Base-by-base conservation (phyloP, 2,329 filamentous ascomycete species). In the Aureobasidium sp. region DNA sequence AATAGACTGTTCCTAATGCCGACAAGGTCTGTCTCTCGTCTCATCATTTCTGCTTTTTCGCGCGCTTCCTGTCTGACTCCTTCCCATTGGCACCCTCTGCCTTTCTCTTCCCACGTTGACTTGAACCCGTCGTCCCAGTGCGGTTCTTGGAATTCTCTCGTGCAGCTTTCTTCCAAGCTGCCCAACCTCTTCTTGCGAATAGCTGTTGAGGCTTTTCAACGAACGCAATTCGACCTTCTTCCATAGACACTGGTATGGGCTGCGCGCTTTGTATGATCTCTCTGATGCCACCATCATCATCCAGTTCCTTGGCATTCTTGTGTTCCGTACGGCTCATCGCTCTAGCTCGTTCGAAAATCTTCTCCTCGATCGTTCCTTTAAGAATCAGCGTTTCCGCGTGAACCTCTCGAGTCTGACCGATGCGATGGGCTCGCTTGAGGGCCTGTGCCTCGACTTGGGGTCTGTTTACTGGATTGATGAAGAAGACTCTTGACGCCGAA, bases 381-480 rank as follows among this genome's bases (percentile, higher is more conserved):
- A 97, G 76, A 0, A 97, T 87, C 1, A 97, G 76, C 0, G 91
- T 97, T 75, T 97, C 91, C 0, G 96, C 92, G 9, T 84, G 85
- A 0, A 97, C 92, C 0, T 85, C 83, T 63, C 83, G 86, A 0
- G 77, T 85, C 72, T 97, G 92, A 11, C 91, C 91, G 67, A 97
- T 95, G 13, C 93, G 83, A 66, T 95, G 88, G 0, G 89, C 91
- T 70, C 93, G 86, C 63, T 95, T 96, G 65, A 97, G 90, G 0
- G 93, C 93, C 73, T 97, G 93, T 1, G 89, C 91, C 72, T 96
- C 90, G 0, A 96, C 82, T 65, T 89, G 78, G 0, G 91, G 91
- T 58, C 92, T 89, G 71, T 94, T 87, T 13, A 96, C 90, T 0
- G 93, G 92, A 65, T 88, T 93, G 61, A 96, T 82, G 65, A 97